Evolutionary conservation across 176 grass and related monocot genomes (phyloP).

Genomic region (Oryza australiensis): DNA sequence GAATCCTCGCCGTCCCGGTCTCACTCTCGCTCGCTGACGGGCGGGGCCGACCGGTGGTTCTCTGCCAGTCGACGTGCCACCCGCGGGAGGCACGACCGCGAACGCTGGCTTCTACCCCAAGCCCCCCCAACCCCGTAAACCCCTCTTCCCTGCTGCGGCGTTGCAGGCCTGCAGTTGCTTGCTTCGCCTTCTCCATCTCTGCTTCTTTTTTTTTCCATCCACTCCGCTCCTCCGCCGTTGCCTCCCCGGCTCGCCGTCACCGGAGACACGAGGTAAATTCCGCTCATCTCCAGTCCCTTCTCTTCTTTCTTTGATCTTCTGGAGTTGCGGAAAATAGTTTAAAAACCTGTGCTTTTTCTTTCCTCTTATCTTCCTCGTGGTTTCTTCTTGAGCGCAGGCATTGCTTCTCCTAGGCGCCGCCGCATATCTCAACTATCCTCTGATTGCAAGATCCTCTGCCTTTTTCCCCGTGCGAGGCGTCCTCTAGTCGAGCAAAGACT

Average conservation of each 20-base stretch:
- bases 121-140: too few species aligned
- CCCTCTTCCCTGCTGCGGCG: too few species aligned
- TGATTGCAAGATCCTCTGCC: background rate
- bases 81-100: too few species aligned
- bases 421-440: background rate
- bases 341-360: background rate
- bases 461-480: background rate
- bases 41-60: background rate
- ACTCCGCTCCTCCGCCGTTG: background rate
- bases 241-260: background rate
- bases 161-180: conserved; percentile 19
- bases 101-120: background rate
- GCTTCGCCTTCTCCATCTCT: background rate
- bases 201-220: background rate
- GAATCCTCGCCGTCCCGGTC: too few species aligned
- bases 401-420: background rate
- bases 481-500: conserved; percentile 9
- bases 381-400: background rate
- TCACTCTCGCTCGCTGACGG: background rate
- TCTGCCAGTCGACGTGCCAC: background rate
- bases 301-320: background rate
- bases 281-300: background rate
- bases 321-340: background rate
- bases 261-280: background rate
- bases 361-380: too few species aligned